Evolutionary conservation across 805 yeast genomes (phyloP), one percentile per base, ranked within the genome.

Genomic region (Wickerhamomyces chaumierensis): DNA sequence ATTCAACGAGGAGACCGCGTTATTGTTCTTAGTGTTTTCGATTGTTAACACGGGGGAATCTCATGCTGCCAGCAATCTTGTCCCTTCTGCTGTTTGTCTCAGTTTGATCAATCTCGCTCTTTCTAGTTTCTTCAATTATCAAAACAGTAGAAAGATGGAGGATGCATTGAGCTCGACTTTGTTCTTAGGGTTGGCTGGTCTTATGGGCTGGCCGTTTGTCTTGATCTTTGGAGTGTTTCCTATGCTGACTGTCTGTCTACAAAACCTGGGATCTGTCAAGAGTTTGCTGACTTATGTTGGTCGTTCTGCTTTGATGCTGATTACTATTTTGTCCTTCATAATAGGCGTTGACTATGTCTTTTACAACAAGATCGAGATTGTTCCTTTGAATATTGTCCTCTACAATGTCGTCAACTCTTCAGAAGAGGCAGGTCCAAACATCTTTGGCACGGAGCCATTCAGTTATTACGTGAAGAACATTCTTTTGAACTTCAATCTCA

Each of bases 171-270:
- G 40, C n/a, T 60, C 67, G 3, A 54, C 71, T 3, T 42, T 64
- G 1, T 69, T 69, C 64, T 63, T 69, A 29, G 57, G 71, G 17
- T 45, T 81, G n/a, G 94, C 87, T 5, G 90, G 90, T 0, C 51
- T 88, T 2, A 45, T 82, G 23, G 96, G 96, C 2, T 90, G 96
- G 96, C 96, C 96, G 1, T 90, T 88, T 57, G 73, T 80, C 0
- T 57, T 84, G 40, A 76, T 71, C 0, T 57, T 86, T 40, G 76
- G 77, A 2, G 46, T 72, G 2, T 92, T 95, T 5, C 36, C 44
- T 3, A 36, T 41, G 33, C n/a, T 37, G 3, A 36, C 48, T 23
- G 52, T 49, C 3, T 43, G 59, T 12, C 42, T 31, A 5, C 33
- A 31, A 15, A 31, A 31, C 18, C 9, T 31, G 13, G 14, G 14